phyloP scores from a whole-genome alignment of 1,284 basidiomycete species.

The Pyrrhoderma noxium region DNA sequence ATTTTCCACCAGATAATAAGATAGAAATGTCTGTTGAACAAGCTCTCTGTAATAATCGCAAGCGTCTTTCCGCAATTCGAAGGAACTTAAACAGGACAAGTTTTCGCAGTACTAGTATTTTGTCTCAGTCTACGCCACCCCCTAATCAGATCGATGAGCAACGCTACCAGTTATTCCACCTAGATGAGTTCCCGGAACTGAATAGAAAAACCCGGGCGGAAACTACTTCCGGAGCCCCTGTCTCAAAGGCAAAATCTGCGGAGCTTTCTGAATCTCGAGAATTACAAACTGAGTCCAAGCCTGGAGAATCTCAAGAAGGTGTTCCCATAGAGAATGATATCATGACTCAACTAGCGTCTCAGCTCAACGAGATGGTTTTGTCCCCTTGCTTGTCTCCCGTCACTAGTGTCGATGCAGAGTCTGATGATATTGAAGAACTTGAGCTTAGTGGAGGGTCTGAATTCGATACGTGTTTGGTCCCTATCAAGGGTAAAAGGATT shows the following conservation, averaged over 20 bases:
- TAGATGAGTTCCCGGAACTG: not conserved
- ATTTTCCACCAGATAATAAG: too few relatives aligned
- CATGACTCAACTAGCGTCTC: constrained; percentile 26
- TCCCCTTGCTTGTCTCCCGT: constrained; percentile 5
- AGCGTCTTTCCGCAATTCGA: too few relatives aligned
- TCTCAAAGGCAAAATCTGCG: too few relatives aligned
- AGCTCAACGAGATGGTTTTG: constrained; percentile 5
- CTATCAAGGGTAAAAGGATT: too few relatives aligned
- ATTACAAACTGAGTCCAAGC: too few relatives aligned
- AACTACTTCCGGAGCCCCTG: not conserved
- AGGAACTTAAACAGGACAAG: constrained; percentile 2
- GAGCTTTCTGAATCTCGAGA: too few relatives aligned
- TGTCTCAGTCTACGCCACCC: constrained; percentile 12
- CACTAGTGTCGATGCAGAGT: not conserved
- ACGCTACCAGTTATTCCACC: not conserved
- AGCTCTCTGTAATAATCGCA: too few relatives aligned
- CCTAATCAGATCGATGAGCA: not conserved
- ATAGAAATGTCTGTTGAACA: too few relatives aligned
- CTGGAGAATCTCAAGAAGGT: too few relatives aligned
- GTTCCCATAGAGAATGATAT: not conserved
- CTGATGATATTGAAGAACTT: not conserved
- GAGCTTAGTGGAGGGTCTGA: not conserved
- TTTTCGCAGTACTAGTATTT: constrained; percentile 12
- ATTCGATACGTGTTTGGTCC: too few relatives aligned
- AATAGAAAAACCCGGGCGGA: not conserved